Base-by-base conservation (phyloP, 164 flowering plant species). In the Liriodendron chinense region DNA sequence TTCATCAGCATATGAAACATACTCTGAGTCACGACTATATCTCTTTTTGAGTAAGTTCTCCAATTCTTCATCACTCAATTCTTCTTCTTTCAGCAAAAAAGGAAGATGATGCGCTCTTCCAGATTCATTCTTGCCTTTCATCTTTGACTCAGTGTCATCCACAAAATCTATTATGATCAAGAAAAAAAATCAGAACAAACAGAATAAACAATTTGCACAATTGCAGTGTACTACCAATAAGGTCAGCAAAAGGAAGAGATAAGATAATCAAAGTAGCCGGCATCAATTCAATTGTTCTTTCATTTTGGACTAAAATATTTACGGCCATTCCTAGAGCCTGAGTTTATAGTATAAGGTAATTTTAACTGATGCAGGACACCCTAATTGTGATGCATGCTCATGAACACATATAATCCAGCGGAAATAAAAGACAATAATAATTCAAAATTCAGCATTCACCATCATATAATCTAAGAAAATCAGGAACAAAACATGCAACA, bases 1-100 rank as follows among this genome's bases (percentile, higher is more conserved):
- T 75, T 90, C 91, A 53, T 85, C 93, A 21, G 86, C 89, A 82
- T 85, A 83, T 25, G 67, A 76, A 68, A 88, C 87, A 85, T 84
- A 75, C 25, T 74, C 66, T 68, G 92, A 79, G 70, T 85, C 87
- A 62, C 74, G 80, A 65, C 73, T 84, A 78, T 91, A 92, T 13
- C 91, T 79, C 69, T 88, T 89, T 80, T 84, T 88, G 80, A 94
- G 25, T 77, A 87, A 77, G 71, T 74, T 88, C 72, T 91, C 98
- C 73, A 88, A 76, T 74, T 92, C 98, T 25, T 82, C 92, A 80
- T 83, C 96, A 78, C 81, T 82, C 78, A 88, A 66, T 76, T 83
- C 91, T 77, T 94, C 98, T 78, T 88, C 96, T 78, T 94, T 94
- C 24, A 88, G 89, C 47, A 86, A 9, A 78, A 89, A 75, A 23